Evolutionary conservation across 768 basidiomycete genomes (phyloP).

Genomic region (Mycena vitilis): DNA sequence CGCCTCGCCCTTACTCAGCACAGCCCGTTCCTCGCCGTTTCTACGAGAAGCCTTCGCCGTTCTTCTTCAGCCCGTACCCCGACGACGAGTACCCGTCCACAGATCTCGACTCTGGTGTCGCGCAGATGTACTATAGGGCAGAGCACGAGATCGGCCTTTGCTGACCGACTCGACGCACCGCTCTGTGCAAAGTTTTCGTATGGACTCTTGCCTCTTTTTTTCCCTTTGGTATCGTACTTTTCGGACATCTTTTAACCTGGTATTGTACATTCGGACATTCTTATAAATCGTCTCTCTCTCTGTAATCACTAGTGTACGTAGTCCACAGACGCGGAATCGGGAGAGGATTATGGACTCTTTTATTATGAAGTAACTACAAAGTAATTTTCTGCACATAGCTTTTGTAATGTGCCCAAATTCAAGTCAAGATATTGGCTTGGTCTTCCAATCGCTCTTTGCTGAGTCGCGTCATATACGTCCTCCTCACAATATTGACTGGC

Average conservation of each 20-base stretch:
- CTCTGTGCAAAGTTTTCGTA: conserved; percentile 21
- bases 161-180: neutral
- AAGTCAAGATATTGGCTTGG: conserved; percentile 31
- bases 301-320: conserved; percentile 29
- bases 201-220: conserved; percentile 1
- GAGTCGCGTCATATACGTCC: conserved; percentile 71
- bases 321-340: conserved; percentile 5
- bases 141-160: conserved; percentile 29
- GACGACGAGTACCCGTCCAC: conserved; percentile 27
- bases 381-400: conserved; percentile 23
- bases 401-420: conserved; percentile 4
- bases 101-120: conserved; percentile 21
- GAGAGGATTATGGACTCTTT: conserved; percentile 26
- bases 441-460: conserved; percentile 61
- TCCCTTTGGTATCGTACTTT: neutral
- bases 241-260: conserved; percentile 10
- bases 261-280: conserved; percentile 25
- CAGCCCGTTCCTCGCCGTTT: conserved; percentile 43
- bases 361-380: conserved; percentile 20
- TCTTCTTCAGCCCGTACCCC: conserved; percentile 36
- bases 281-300: conserved; percentile 15
- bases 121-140: conserved; percentile 28
- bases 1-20: conserved; percentile 43
- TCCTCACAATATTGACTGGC: conserved; percentile 82
- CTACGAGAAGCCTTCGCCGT: conserved; percentile 37